Evolutionary conservation across 345 rosid genomes (phyloP), one percentile per base, ranked within the genome.

Genomic region (Dovyalis caffra): DNA sequence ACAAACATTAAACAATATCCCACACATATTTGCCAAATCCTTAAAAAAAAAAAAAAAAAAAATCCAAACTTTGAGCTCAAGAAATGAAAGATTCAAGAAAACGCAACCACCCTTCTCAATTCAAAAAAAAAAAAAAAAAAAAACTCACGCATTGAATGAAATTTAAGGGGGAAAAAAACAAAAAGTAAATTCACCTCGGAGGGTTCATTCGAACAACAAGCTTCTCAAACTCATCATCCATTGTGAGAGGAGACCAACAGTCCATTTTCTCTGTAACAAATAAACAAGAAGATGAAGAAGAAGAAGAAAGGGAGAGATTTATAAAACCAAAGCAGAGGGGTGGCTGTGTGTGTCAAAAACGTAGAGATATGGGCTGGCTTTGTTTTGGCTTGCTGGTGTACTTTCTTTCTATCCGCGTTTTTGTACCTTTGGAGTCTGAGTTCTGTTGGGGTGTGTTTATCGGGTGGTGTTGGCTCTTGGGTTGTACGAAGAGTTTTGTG

Each of bases 171-270:
- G 25, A 71, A 4, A 51, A 31, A 71, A 49, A 61, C 20, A 1
- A 20, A 40, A 16, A 38, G 0, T n/a, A 71, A 66, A 37, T 63
- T 35, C 64, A 91, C 97, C 93, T 87, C 21, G 97, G 97, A 29
- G 94, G 97, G 83, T 91, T 91, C 89, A 91, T 88, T 47, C 94
- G 86, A 75, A 85, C 84, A 8, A 87, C 86, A 40, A 91, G 94
- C 84, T 91, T 91, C 86, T 87, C 87, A 75, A 86, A 90, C 80
- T 91, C 97, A 70, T 88, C 87, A 69, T 86, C 91, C 67, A 83
- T 79, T 3, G 87, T 9, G 51, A 88, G 56, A 71, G 85, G 77
- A 69, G 87, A 76, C 92, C 92, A 91, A 64, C 75, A 84, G 84
- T 91, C 89, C 97, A 91, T 89, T 79, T 79, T 21, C 43, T n/a